Conservation (phyloP, 768 basidiomycete genomes). For the Russula ochroleuca region DNA sequence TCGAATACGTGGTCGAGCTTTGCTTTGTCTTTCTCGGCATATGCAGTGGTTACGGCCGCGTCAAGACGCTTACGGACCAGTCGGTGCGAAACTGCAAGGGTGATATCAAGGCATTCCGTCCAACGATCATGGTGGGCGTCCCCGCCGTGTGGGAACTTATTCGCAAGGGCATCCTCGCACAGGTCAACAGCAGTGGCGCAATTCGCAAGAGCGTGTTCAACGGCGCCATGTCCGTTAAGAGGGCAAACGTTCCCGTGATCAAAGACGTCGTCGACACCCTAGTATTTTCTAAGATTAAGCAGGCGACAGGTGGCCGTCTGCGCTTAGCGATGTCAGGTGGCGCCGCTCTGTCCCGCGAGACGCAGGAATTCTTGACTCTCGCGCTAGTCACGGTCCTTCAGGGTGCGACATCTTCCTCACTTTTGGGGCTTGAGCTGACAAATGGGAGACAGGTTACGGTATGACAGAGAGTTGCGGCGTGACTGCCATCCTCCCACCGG, state of each 20-base stretch:
- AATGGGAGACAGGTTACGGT: conserved; percentile 63
- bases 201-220: conserved; percentile 77
- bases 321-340: conserved; percentile 81
- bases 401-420: conserved; percentile 47
- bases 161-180: conserved; percentile 85
- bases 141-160: conserved; percentile 98
- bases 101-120: conserved; percentile 77
- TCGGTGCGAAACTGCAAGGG: conserved; percentile 88
- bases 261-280: conserved; percentile 64
- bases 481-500: conserved; percentile 84
- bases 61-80: conserved; percentile 94
- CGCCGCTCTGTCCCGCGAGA: conserved; percentile 77
- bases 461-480: conserved; percentile 96
- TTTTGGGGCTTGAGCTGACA: not conserved
- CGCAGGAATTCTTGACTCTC: conserved; percentile 84
- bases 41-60: conserved; percentile 82
- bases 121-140: conserved; percentile 90
- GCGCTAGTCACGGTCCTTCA: conserved; percentile 82
- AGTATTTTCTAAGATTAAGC: conserved; percentile 70
- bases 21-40: conserved; percentile 70
- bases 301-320: conserved; percentile 84
- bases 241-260: conserved; percentile 60
- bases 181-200: conserved; percentile 64
- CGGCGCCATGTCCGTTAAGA: conserved; percentile 73
- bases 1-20: conserved; percentile 93